Percentiles rank a stretch among this genome's conserved stretches.
Evolutionary conservation across 495 filamentous ascomycete genomes (phyloP).

Genomic region (Entonaema liquescens): DNA sequence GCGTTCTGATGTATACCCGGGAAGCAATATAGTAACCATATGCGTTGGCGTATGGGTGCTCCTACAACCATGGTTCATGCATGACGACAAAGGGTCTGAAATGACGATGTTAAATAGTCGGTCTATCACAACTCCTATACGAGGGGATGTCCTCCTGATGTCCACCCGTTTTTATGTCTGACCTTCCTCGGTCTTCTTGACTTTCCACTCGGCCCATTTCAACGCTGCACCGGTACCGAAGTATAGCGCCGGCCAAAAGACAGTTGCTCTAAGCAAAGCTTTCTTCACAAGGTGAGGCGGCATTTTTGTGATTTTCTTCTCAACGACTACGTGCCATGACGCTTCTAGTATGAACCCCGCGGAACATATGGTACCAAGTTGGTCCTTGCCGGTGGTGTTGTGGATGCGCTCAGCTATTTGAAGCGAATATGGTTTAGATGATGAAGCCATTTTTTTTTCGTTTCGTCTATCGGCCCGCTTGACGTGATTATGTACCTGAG

Average conservation of each 20-base stretch:
- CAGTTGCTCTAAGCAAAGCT: conserved; percentile 19
- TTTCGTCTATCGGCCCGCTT: not conserved
- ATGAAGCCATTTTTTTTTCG: conserved; percentile 17
- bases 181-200: conserved; percentile 5
- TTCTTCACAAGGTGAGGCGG: conserved; percentile 16
- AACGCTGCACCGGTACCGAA: conserved; percentile 11
- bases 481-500: not conserved
- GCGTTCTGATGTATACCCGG: too few relatives aligned
- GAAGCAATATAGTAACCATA: not conserved
- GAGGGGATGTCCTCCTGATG: not conserved
- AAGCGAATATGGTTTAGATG: conserved; percentile 31
- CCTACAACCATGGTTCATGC: not conserved
- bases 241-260: conserved; percentile 27
- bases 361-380: conserved; percentile 22
- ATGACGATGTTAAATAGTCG: not conserved
- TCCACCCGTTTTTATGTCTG: not conserved
- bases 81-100: not conserved
- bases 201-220: conserved; percentile 37
- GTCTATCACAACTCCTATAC: not conserved
- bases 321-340: conserved; percentile 28
- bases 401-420: conserved; percentile 39
- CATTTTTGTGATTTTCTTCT: conserved; percentile 28
- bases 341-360: conserved; percentile 30
- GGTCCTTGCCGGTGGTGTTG: conserved; percentile 28
- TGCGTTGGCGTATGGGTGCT: not conserved